A percentile compares a stretch with the other conserved stretches of the same genome.
Evolutionary conservation across 345 rosid genomes (phyloP).

Genomic region (Citrus medica): DNA sequence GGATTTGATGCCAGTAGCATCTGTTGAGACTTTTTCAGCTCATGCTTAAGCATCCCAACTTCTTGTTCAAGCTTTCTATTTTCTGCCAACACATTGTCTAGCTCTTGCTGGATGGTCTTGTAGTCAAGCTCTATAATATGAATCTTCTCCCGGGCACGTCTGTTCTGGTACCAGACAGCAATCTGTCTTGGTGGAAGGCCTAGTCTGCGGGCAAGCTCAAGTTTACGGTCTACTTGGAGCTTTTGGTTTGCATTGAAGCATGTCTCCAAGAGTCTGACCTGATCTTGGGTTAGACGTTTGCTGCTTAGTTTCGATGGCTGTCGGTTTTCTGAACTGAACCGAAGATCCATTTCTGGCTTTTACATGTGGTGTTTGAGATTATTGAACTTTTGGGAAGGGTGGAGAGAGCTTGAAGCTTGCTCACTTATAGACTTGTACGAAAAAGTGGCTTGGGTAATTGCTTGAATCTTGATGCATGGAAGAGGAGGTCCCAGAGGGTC

Average conservation of each 20-base stretch:
- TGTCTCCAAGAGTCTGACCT: slow-evolving; percentile 27
- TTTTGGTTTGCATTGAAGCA: slow-evolving; percentile 38
- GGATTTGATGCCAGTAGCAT: slow-evolving; percentile 19
- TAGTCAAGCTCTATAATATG: slow-evolving; percentile 29
- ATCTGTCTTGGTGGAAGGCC: slow-evolving; percentile 42
- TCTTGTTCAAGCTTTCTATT: slow-evolving; percentile 26
- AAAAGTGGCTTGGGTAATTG: background rate
- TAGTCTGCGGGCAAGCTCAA: slow-evolving; percentile 36
- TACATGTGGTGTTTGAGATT: background rate
- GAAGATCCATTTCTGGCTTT: slow-evolving; percentile 3
- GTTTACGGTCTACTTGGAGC: slow-evolving; percentile 35
- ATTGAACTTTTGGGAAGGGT: background rate
- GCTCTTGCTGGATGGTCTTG: slow-evolving; percentile 21
- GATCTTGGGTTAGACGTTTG: slow-evolving; percentile 13
- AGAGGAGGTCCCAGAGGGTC: background rate
- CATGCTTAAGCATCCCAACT: slow-evolving; percentile 6
- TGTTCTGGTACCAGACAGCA: slow-evolving; percentile 54
- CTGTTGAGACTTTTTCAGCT: slow-evolving; percentile 17
- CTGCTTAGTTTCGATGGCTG: background rate
- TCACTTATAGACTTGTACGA: background rate
- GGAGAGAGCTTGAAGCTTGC: slow-evolving; percentile 3
- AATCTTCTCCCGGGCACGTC: slow-evolving; percentile 36
- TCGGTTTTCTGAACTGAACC: background rate
- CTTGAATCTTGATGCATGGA: background rate
- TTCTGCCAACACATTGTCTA: slow-evolving; percentile 20